These are phyloP conservation scores for Lizonia empirigonia DNA, from an alignment of 2,329 filamentous ascomycete genomes.

Conservation along the genomic window DNA sequence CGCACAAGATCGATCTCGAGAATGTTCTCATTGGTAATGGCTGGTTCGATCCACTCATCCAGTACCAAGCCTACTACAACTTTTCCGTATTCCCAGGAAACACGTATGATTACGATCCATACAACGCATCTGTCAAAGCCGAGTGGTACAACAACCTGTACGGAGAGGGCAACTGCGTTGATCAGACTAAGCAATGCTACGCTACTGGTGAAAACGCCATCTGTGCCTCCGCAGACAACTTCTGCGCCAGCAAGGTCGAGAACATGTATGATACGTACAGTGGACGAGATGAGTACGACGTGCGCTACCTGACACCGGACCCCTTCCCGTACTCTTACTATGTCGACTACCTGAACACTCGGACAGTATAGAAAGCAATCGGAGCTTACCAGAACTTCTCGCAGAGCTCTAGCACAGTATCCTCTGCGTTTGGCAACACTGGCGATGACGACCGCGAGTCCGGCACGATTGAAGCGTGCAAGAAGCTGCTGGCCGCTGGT, in stretches of 20 bases:
- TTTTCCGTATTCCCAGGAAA: conserved; percentile 62
- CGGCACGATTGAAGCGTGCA: conserved; percentile 51
- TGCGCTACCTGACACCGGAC: conserved; percentile 61
- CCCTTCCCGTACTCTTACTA: conserved; percentile 65
- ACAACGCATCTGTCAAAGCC: conserved; percentile 56
- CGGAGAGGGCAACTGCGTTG: conserved; percentile 65
- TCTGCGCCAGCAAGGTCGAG: conserved; percentile 62
- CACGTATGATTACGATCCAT: conserved; percentile 61
- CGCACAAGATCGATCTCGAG: conserved; percentile 56
- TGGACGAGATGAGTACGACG: conserved; percentile 64
- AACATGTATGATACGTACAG: conserved; percentile 57
- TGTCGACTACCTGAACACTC: conserved; percentile 63
- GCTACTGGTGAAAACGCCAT: conserved; percentile 56
- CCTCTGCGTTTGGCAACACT: conserved; percentile 53
- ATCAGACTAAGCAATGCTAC: conserved; percentile 62
- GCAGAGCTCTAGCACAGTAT: conserved; percentile 52
- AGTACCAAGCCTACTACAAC: conserved; percentile 64
- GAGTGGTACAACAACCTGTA: conserved; percentile 66
- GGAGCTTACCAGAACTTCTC: conserved; percentile 66
- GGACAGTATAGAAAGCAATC: conserved; percentile 61
- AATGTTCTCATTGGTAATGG: conserved; percentile 63
- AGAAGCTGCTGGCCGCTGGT: conserved; percentile 47
- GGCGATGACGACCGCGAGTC: conserved; percentile 58
- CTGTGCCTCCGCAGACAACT: conserved; percentile 61
- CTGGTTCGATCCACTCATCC: conserved; percentile 62